Percentiles rank a stretch among this genome's conserved stretches.
Evolutionary conservation across 2,329 filamentous ascomycete genomes (phyloP).

Genomic region (Ploettnerulaceae sp.): DNA sequence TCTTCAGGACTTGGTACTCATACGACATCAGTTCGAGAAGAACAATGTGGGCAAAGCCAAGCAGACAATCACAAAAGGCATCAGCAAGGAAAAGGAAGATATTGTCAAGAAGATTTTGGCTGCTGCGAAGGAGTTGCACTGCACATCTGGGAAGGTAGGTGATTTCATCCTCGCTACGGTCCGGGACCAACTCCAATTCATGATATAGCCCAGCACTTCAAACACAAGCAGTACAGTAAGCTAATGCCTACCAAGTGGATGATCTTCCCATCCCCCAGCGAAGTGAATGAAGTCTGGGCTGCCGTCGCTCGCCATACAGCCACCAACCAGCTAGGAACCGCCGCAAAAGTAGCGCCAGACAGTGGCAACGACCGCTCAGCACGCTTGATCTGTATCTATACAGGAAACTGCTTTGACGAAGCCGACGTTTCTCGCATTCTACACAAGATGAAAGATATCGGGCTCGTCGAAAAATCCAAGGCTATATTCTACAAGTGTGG

Average conservation of each 20-base stretch:
- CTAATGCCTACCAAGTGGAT: slow-evolving; percentile 59
- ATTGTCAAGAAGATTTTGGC: slow-evolving; percentile 52
- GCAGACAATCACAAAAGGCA: slow-evolving; percentile 18
- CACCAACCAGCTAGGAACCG: slow-evolving; percentile 63
- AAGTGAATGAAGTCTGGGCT: slow-evolving; percentile 61
- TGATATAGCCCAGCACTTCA: not conserved
- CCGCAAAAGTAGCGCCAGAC: slow-evolving; percentile 66
- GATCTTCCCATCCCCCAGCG: slow-evolving; percentile 54
- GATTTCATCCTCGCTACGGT: too few relatives aligned
- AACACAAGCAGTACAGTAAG: not conserved
- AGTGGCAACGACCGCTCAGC: slow-evolving; percentile 38
- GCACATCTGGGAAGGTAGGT: slow-evolving; percentile 62
- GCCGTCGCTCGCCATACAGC: slow-evolving; percentile 62
- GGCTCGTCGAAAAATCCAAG: slow-evolving; percentile 42
- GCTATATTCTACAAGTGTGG: slow-evolving; percentile 69
- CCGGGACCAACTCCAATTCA: too few relatives aligned
- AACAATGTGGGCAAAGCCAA: slow-evolving; percentile 33
- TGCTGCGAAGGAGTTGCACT: slow-evolving; percentile 53
- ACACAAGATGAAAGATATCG: slow-evolving; percentile 54
- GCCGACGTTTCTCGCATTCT: slow-evolving; percentile 67
- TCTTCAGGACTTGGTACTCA: slow-evolving; percentile 34
- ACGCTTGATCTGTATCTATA: slow-evolving; percentile 73
- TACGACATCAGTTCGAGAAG: slow-evolving; percentile 45
- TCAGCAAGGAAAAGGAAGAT: slow-evolving; percentile 36
- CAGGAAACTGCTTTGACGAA: slow-evolving; percentile 64